Conservation (phyloP, 345 rosid genomes). For the Salix caprea region DNA sequence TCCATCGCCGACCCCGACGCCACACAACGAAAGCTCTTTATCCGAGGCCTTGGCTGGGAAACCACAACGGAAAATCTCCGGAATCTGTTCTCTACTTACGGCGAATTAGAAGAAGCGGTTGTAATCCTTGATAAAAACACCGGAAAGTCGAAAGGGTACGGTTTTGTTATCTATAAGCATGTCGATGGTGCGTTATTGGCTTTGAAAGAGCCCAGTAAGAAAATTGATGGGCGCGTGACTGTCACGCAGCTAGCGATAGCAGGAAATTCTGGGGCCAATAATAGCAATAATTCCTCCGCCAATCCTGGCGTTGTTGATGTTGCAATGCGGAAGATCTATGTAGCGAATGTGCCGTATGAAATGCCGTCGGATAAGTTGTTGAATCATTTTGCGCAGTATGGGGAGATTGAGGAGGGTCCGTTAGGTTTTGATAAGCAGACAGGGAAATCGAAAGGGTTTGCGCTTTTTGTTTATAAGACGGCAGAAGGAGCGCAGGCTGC, state of each 20-base stretch:
- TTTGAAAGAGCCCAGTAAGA: conserved; percentile 73
- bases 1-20: conserved; percentile 60
- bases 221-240: conserved; percentile 74
- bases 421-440: conserved; percentile 82
- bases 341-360: conserved; percentile 69
- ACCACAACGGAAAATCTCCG: conserved; percentile 71
- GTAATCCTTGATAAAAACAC: conserved; percentile 72
- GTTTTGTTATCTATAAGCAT: conserved; percentile 65
- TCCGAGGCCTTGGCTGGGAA: conserved; percentile 87
- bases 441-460: conserved; percentile 78
- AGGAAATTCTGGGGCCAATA: conserved; percentile 26
- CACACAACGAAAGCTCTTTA: conserved; percentile 72
- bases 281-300: conserved; percentile 13
- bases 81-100: conserved; percentile 52
- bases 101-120: conserved; percentile 59
- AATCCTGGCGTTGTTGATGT: conserved; percentile 34
- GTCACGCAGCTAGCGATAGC: conserved; percentile 76
- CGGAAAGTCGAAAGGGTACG: conserved; percentile 78
- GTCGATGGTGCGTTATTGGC: conserved; percentile 70
- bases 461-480: conserved; percentile 77
- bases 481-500: conserved; percentile 78
- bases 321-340: conserved; percentile 73
- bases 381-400: conserved; percentile 54
- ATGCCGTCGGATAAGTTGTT: conserved; percentile 62
- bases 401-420: conserved; percentile 89